Evolutionary conservation across 176 grass and related monocot genomes (phyloP).

Genomic region (Juncus effusus): DNA sequence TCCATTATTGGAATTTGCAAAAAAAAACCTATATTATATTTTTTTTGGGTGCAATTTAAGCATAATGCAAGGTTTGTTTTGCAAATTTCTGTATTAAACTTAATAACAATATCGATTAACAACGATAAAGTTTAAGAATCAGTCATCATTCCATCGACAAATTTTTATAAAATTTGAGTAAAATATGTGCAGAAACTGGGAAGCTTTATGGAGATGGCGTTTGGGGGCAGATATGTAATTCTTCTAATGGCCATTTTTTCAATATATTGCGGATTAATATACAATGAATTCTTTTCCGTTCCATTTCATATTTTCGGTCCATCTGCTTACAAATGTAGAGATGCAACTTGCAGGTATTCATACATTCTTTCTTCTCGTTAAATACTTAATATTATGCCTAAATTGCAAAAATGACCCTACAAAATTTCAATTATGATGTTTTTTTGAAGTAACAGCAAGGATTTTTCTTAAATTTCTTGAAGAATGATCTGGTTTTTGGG

Average conservation of each 20-base stretch:
- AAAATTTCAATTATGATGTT: constrained; percentile 8
- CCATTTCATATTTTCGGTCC: constrained; percentile 95
- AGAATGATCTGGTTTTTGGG: too few species aligned
- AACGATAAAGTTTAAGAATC: too few species aligned
- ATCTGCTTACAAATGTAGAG: constrained; percentile 89
- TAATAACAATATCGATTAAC: too few species aligned
- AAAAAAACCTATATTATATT: background rate
- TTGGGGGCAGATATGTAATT: constrained; percentile 96
- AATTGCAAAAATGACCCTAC: background rate
- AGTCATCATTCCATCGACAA: too few species aligned
- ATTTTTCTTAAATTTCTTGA: too few species aligned
- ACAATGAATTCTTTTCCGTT: constrained; percentile 98
- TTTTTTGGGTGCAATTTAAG: background rate
- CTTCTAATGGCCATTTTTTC: constrained; percentile 99
- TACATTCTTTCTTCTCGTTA: background rate
- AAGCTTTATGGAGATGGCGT: constrained; percentile 99
- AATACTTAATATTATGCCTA: background rate
- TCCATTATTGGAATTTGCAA: too few species aligned
- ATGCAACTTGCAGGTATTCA: constrained; percentile 68
- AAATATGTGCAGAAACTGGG: constrained; percentile 65
- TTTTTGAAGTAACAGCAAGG: constrained; percentile 2
- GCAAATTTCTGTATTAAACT: too few species aligned
- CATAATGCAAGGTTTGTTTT: too few species aligned
- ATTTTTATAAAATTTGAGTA: too few species aligned
- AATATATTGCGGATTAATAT: constrained; percentile 99